Evolutionary conservation across 2,329 filamentous ascomycete species (phyloP), one percentile per base, ranked within the genome.

Genomic region (Stagonosporopsis rhizophila): DNA sequence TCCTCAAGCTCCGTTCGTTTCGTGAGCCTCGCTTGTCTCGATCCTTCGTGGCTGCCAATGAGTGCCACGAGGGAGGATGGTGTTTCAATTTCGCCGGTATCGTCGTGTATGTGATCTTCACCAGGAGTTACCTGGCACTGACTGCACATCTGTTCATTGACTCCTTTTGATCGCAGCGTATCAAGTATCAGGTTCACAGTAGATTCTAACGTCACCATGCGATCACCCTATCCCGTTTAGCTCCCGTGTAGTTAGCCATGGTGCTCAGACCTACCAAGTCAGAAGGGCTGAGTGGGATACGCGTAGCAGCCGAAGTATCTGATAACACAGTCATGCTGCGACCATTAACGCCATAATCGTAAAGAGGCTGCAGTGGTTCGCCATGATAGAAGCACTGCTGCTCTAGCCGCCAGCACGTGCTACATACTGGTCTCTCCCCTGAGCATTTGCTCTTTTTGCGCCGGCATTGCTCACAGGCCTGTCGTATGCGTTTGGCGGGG

Each of bases 391-490:
- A 20, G 14, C 25, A 52, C 3, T 44, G 40, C 12, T 52, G 48
- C 20, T 34, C 41, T 3, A 52, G 48, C 30, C 30, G 30, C 48
- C 48, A 44, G 15, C 48, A 52, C 8, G 48, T 44, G 17, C 30
- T 38, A 20, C 48, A 52, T 5, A 44, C 17, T 9, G 48, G 48
- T n/a, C 23, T 44, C 12, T 52, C 39, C 7, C 48, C 40, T n/a
- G 40, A 52, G 30, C 48, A 38, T 27, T 52, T 52, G 20, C 48
- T 37, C 39, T 44, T 52, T 11, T 52, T 52, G 20, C 40, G 40
- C 32, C 48, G 30, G n/a, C 48, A 52, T 25, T 38, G 48, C 39
- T 52, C 40, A 22, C 48, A 52, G 9, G 48, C 48, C 22, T 44
- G 48, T 28, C 40, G 40, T 8, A 44, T 52, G 3, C 40, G 30